Evolutionary conservation across 2,329 filamentous ascomycete species (phyloP).

Genomic region (Lasiodiplodia sp.): DNA sequence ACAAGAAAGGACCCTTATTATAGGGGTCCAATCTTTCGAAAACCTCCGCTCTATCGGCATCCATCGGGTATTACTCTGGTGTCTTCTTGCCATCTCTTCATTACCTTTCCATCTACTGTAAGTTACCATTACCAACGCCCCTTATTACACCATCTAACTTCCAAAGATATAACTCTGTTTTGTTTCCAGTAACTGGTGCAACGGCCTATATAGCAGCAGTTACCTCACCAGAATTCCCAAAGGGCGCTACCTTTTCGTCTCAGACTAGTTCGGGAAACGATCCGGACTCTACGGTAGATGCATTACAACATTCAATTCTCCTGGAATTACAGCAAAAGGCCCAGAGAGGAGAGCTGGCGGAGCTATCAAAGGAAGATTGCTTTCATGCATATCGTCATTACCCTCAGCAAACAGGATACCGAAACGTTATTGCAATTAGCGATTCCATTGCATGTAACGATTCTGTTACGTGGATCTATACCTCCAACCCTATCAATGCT

Average conservation of each 20-base stretch:
- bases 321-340: background rate
- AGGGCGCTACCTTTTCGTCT: background rate
- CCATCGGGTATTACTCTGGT: background rate
- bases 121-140: background rate
- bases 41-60: background rate
- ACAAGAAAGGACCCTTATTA: constrained; percentile 29
- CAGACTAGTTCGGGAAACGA: rapidly evolving
- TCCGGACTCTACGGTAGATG: no score
- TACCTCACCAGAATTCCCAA: background rate
- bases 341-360: background rate
- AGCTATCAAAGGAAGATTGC: background rate
- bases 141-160: background rate
- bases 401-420: background rate
- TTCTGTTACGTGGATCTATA: background rate
- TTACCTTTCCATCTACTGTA: background rate
- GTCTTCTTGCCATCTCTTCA: background rate
- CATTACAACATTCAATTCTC: background rate
- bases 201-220: background rate
- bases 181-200: background rate
- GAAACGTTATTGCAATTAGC: background rate
- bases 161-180: background rate
- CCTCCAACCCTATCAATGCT: no score
- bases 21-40: background rate
- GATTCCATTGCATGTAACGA: background rate
- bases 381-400: background rate